Evolutionary conservation across 2,329 filamentous ascomycete genomes (phyloP).

Genomic region (Botrytis byssoidea): DNA sequence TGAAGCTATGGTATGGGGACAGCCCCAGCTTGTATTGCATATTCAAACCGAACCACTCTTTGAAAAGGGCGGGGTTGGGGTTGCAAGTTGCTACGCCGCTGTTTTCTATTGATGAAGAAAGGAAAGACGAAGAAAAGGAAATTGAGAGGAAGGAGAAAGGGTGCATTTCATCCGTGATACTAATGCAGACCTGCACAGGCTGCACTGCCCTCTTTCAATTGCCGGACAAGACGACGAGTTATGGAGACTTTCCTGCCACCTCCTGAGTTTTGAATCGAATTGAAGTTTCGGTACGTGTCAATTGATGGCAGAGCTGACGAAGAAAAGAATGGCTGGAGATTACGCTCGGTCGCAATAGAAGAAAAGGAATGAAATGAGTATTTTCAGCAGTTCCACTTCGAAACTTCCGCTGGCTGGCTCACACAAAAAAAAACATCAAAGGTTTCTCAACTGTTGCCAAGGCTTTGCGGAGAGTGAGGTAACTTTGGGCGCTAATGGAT

Average conservation of each 20-base stretch:
- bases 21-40: conserved; percentile 6
- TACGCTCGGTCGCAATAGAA: background rate
- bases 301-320: background rate
- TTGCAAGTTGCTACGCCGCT: background rate
- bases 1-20: background rate
- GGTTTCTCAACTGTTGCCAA: background rate
- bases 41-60: background rate
- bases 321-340: conserved; percentile 13
- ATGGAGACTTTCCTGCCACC: conserved; percentile 1
- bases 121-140: conserved; percentile 1
- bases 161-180: background rate
- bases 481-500: background rate
- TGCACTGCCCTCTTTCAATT: conserved; percentile 1
- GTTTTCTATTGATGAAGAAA: background rate
- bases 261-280: background rate
- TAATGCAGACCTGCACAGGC: background rate
- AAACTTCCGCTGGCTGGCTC: background rate
- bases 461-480: background rate
- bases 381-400: background rate
- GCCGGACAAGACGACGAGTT: background rate
- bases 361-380: background rate
- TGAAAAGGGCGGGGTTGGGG: conserved; percentile 16
- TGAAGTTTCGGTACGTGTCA: background rate
- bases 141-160: background rate
- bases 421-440: background rate